phyloP scores from a whole-genome alignment of 805 yeast species.

The Gaillardinia entomophila region DNA sequence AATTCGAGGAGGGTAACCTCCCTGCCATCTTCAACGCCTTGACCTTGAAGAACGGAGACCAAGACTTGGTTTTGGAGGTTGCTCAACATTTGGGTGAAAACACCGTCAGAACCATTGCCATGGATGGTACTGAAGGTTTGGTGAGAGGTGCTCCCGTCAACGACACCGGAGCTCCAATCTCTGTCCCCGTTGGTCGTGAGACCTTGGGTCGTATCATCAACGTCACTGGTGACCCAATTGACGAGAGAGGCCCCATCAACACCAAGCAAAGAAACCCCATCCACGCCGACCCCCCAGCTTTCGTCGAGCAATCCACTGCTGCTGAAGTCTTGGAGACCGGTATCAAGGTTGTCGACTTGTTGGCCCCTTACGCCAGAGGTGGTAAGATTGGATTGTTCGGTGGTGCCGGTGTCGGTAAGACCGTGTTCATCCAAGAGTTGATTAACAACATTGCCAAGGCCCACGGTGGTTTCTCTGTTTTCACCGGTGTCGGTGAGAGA shows the following conservation, averaged over 20 bases:
- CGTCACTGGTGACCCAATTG: slow-evolving; percentile 99
- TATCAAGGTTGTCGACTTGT: slow-evolving; percentile 98
- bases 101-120: slow-evolving; percentile 99
- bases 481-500: slow-evolving; percentile 99
- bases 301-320: slow-evolving; percentile 93
- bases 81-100: slow-evolving; percentile 99
- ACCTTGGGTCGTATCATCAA: slow-evolving; percentile 98
- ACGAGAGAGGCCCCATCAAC: slow-evolving; percentile 98
- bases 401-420: slow-evolving; percentile 99
- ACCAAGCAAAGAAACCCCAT: slow-evolving; percentile 92
- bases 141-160: slow-evolving; percentile 90
- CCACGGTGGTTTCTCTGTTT: slow-evolving; percentile 99
- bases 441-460: slow-evolving; percentile 99
- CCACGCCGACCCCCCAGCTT: slow-evolving; percentile 96
- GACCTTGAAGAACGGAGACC: slow-evolving; percentile 71
- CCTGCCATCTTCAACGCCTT: slow-evolving; percentile 98
- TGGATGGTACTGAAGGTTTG: slow-evolving; percentile 99
- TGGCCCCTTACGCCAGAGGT: slow-evolving; percentile 99
- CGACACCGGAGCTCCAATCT: slow-evolving; percentile 98
- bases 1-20: slow-evolving; percentile 93
- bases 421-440: slow-evolving; percentile 99
- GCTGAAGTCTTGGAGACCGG: slow-evolving; percentile 99
- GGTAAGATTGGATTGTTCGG: slow-evolving; percentile 99
- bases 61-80: slow-evolving; percentile 91
- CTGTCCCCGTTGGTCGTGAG: slow-evolving; percentile 99